These are phyloP conservation scores for Claviceps sp. DNA, from an alignment of 2,329 filamentous ascomycete genomes.

Conservation along the genomic window DNA sequence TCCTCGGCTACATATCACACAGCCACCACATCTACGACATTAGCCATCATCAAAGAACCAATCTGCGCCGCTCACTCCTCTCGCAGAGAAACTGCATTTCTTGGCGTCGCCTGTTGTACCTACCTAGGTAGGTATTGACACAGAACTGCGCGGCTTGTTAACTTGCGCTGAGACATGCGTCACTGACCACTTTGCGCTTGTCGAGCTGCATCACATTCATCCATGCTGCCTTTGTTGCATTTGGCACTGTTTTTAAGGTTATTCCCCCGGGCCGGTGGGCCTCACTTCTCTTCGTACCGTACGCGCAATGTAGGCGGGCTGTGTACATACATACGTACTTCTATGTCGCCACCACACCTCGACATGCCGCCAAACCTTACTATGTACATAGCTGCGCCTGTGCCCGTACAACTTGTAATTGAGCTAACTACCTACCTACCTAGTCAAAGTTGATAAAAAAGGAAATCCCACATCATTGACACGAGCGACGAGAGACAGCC, in stretches of 20 bases:
- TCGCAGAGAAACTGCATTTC: slow-evolving; percentile 1
- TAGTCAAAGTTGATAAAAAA: neutral
- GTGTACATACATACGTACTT: too few relatives aligned
- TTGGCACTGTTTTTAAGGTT: slow-evolving; percentile 8
- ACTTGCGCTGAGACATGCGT: slow-evolving; percentile 4
- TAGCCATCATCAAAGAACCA: neutral
- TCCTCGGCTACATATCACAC: neutral
- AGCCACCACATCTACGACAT: neutral
- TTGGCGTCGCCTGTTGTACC: neutral
- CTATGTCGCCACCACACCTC: too few relatives aligned
- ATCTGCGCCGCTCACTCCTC: neutral
- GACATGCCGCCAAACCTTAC: neutral
- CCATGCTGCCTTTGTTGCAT: neutral
- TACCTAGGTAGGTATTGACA: neutral
- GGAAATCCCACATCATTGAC: neutral
- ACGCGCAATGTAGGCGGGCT: neutral
- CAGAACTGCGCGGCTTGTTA: neutral
- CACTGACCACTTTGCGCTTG: neutral
- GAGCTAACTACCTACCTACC: too few relatives aligned
- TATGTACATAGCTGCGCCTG: neutral
- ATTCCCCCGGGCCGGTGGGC: slow-evolving; percentile 1
- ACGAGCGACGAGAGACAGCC: neutral
- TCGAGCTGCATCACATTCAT: neutral
- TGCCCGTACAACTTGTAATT: neutral
- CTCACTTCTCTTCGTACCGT: neutral